Percentiles rank a stretch among this genome's conserved stretches.
Conservation (phyloP, 192 early-diverging fungal species). For the Coemansia sp. region DNA sequence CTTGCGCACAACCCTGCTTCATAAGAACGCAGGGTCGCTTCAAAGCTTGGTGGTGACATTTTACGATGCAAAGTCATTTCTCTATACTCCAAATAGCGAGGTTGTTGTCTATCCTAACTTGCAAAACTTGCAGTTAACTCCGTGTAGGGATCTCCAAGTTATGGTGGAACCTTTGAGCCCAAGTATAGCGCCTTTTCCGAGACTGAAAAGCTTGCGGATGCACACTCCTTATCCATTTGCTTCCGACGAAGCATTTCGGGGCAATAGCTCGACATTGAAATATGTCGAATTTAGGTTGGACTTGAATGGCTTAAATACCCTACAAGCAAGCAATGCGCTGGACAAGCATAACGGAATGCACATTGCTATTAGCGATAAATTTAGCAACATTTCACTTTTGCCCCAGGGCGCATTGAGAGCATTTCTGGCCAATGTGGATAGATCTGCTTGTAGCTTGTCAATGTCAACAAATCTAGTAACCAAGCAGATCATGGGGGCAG, state of each 20-base stretch:
- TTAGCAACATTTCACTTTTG: neutral
- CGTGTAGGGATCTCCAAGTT: neutral
- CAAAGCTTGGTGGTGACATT: neutral
- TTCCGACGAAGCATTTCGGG: constrained; percentile 1
- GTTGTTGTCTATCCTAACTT: neutral
- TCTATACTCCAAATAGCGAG: no score
- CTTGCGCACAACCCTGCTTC: neutral
- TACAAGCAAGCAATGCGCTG: neutral
- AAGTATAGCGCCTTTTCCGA: constrained; percentile 2
- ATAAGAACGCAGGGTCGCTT: neutral
- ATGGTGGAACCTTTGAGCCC: neutral
- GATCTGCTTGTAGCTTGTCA: neutral
- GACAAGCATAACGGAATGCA: no score
- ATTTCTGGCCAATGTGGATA: neutral
- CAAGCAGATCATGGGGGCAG: neutral
- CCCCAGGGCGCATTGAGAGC: neutral
- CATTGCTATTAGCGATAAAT: neutral
- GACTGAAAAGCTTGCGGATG: neutral
- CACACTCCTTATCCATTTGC: neutral
- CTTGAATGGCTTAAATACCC: neutral
- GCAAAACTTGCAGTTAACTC: neutral
- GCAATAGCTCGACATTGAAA: constrained; percentile 6
- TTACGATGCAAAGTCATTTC: neutral
- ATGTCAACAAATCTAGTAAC: neutral
- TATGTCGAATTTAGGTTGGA: neutral